A percentile compares a stretch with the other conserved stretches of the same genome.
phyloP scores from a whole-genome alignment of 371 early-diverging fungal species.

The Parasitella parasitica region DNA sequence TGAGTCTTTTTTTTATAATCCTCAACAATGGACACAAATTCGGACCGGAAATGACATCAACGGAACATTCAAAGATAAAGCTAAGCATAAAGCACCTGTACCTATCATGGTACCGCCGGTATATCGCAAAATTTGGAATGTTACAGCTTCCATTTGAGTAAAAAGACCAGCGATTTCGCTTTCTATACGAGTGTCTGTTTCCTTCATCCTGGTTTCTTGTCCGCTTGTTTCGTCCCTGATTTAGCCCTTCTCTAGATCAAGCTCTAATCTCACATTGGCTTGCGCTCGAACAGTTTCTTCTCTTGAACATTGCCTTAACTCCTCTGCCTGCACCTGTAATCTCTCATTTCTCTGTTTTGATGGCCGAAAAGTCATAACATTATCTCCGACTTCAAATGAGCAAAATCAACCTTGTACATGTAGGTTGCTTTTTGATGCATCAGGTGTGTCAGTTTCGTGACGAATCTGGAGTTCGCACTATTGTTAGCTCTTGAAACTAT shows the following conservation, averaged over 20 bases:
- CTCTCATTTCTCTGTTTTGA: conserved; percentile 85
- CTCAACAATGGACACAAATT: background rate
- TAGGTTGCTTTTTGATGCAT: conserved; percentile 62
- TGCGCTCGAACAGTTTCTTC: conserved; percentile 88
- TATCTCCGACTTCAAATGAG: conserved; percentile 85
- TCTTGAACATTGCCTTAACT: conserved; percentile 71
- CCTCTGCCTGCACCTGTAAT: conserved; percentile 75
- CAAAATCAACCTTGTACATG: conserved; percentile 89
- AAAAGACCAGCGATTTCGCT: conserved; percentile 81
- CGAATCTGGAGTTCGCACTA: background rate
- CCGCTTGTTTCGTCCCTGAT: conserved; percentile 82
- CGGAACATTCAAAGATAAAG: conserved; percentile 68
- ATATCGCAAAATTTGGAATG: conserved; percentile 82
- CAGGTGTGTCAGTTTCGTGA: background rate
- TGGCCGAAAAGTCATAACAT: conserved; percentile 82
- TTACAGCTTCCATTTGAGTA: conserved; percentile 91
- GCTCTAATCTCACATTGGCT: conserved; percentile 84
- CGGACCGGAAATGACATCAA: conserved; percentile 18
- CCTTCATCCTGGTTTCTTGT: conserved; percentile 84
- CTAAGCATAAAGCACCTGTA: conserved; percentile 77
- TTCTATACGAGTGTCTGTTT: conserved; percentile 88
- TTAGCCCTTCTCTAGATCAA: conserved; percentile 88
- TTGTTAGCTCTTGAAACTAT: background rate
- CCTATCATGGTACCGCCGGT: conserved; percentile 83
- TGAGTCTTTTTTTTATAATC: background rate